These are phyloP conservation scores for Pythium monospermum DNA, from an alignment of 352 stramenopile species.

Conservation along the genomic window DNA sequence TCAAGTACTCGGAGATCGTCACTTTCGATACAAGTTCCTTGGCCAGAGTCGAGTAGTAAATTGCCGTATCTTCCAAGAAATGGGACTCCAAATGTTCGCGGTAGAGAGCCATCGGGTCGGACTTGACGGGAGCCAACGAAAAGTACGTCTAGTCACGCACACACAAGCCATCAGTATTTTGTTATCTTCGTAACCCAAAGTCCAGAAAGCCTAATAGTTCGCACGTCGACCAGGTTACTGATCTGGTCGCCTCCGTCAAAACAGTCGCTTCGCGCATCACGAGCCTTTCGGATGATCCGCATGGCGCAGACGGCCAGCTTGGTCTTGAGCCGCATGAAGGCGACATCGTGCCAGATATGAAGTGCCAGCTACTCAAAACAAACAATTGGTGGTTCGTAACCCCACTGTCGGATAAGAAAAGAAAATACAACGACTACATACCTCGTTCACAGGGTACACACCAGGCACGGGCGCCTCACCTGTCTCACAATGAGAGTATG, in stretches of 20 bases:
- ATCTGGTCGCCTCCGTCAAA: slow-evolving; percentile 74
- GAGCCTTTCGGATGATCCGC: slow-evolving; percentile 55
- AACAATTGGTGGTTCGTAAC: not conserved
- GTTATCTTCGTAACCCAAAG: not conserved
- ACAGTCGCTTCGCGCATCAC: slow-evolving; percentile 44
- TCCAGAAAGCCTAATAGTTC: not conserved
- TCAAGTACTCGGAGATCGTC: slow-evolving; percentile 70
- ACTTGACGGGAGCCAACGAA: slow-evolving; percentile 60
- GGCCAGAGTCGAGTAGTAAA: slow-evolving; percentile 65
- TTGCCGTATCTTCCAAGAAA: slow-evolving; percentile 69
- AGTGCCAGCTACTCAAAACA: slow-evolving; percentile 49
- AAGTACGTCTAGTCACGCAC: slow-evolving; percentile 63
- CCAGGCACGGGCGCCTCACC: slow-evolving; percentile 77
- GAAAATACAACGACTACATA: slow-evolving; percentile 16
- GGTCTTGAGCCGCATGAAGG: slow-evolving; percentile 65
- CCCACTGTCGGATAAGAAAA: not conserved
- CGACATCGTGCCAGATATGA: slow-evolving; percentile 83
- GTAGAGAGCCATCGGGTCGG: slow-evolving; percentile 80
- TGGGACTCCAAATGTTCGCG: slow-evolving; percentile 67
- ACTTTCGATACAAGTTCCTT: slow-evolving; percentile 57
- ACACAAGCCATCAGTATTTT: not conserved
- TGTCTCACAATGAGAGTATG: slow-evolving; percentile 81
- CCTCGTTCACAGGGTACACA: slow-evolving; percentile 79
- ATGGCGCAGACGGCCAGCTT: slow-evolving; percentile 59
- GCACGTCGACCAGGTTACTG: slow-evolving; percentile 62